These are phyloP conservation scores for Kuraishia cidri DNA, from an alignment of 805 yeast species.

Conservation along the genomic window DNA sequence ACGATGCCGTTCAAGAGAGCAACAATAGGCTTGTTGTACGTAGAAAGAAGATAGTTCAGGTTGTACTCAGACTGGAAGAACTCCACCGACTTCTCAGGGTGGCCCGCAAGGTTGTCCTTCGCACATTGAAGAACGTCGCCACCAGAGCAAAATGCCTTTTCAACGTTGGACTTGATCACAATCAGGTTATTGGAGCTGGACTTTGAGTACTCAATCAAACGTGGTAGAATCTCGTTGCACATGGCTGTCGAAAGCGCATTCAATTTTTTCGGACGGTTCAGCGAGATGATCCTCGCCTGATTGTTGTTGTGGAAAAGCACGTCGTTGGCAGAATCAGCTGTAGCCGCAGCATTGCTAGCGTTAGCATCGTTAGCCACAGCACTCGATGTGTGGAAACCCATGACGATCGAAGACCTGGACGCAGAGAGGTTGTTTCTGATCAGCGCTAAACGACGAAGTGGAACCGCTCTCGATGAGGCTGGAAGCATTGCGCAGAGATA, in stretches of 20 bases:
- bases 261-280: conserved; percentile 76
- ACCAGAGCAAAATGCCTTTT: conserved; percentile 86
- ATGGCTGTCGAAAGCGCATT: conserved; percentile 77
- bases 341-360: not conserved
- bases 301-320: conserved; percentile 57
- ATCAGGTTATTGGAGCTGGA: conserved; percentile 56
- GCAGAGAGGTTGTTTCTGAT: too few species aligned
- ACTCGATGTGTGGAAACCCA: not conserved
- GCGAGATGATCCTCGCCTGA: conserved; percentile 61
- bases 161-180: conserved; percentile 56
- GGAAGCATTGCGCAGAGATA: too few species aligned
- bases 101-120: conserved; percentile 37
- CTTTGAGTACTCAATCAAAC: conserved; percentile 70
- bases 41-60: conserved; percentile 68
- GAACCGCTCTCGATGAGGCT: too few species aligned
- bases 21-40: conserved; percentile 84
- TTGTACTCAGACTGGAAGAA: conserved; percentile 79
- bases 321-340: conserved; percentile 22
- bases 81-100: conserved; percentile 39
- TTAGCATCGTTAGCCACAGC: not conserved
- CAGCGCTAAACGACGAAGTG: too few species aligned
- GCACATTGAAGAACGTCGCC: conserved; percentile 90
- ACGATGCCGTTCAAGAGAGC: conserved; percentile 85
- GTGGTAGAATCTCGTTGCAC: conserved; percentile 64
- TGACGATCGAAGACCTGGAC: not conserved